Base-by-base conservation (phyloP, 1,139 yeast genomes). In the Candida frijolesensis region DNA sequence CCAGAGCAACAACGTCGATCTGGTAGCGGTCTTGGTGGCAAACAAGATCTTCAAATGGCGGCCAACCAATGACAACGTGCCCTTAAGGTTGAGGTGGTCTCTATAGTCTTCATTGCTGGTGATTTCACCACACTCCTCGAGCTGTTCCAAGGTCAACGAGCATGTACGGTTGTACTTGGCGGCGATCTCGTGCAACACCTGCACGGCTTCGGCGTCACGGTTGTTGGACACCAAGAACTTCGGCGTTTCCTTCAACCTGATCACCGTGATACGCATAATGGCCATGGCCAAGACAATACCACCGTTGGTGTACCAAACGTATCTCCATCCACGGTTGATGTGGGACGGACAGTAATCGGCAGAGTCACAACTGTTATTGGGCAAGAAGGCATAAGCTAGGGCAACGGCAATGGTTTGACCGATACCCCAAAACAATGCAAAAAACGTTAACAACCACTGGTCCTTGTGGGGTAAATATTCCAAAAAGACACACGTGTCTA, bases 361-460 rank as follows among this genome's bases (percentile, higher is more conserved):
- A 16, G 58, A 58, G 0, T 62, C 62, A 65, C 87, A 83, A 12
- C 80, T 72, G 54, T 70, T 68, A 51, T 74, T 74, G 30, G 83
- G 78, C 50, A 83, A 66, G 49, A 82, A 77, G 0, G 83, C 84
- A 83, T 84, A 83, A 5, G 84, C 79, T 40, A 81, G 60, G n/a
- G 80, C 68, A 25, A 71, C 71, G 8, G 84, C 79, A 44, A 83
- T 67, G 0, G 84, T 77, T 63, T 82, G 86, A 40, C 87, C 87
- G 47, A 83, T 63, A 51, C 85, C 85, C 87, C 87, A 83, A 70
- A 80, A 83, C 29, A 72, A 67, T 7, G 87, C 86, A 70, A 83
- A 72, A 35, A 80, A 68, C 0, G 86, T 81, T 48, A 81, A 71
- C 52, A 83, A 64, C 74, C 78, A 81, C 58, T 81, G 84, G 57